Evolutionary conservation across 371 early-diverging fungal species (phyloP).

Genomic region (Globomyces sp.): DNA sequence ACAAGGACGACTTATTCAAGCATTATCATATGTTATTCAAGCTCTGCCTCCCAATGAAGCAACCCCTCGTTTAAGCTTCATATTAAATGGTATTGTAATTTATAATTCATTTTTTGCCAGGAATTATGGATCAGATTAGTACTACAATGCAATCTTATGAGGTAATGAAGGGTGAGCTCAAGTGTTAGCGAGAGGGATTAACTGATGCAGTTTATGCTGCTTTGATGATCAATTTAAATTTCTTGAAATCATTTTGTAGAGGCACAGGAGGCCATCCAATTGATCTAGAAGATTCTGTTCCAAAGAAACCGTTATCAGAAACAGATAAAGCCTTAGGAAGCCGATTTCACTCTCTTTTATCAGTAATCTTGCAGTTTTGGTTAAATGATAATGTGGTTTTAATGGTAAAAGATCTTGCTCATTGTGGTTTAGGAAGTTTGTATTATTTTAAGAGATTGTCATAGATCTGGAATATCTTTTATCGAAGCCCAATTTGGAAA

Average conservation of each 20-base stretch:
- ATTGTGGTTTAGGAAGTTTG: constrained; percentile 2
- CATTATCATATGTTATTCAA: constrained; percentile 10
- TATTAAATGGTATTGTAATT: constrained; percentile 6
- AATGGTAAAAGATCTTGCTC: not conserved
- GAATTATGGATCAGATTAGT: not conserved
- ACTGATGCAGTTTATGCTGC: not conserved
- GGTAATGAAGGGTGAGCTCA: no score
- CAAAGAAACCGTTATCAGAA: not conserved
- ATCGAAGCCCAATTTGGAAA: constrained; percentile 9
- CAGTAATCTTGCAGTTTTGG: not conserved
- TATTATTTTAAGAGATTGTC: not conserved
- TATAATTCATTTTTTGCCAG: not conserved
- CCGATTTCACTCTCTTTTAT: not conserved
- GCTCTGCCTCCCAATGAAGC: constrained; percentile 11
- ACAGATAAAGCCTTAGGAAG: not conserved
- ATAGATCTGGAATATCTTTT: constrained; percentile 7
- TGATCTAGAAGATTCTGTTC: not conserved
- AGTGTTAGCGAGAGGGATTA: not conserved
- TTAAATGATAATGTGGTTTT: not conserved
- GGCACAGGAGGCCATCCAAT: not conserved
- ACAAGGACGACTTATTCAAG: constrained; percentile 14
- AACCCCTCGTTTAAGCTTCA: constrained; percentile 1
- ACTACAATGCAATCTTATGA: no score
- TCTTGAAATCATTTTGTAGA: constrained; percentile 15
- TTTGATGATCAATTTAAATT: constrained; percentile 5